A percentile compares a stretch with the other conserved stretches of the same genome.
Evolutionary conservation across 345 rosid genomes (phyloP).

Genomic region (Pistacia integerrima): DNA sequence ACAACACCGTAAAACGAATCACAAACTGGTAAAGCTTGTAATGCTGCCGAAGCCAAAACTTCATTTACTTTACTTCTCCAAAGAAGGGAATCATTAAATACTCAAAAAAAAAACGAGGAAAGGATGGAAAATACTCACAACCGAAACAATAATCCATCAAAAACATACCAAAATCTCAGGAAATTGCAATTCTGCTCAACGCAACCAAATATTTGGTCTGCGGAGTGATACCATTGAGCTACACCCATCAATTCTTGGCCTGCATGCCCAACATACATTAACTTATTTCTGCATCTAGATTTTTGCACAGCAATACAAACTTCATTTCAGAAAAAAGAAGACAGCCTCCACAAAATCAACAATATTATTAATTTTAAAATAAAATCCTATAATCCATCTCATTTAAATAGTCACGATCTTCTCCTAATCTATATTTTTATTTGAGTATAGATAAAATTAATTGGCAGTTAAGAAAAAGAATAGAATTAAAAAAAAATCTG

Average conservation of each 20-base stretch:
- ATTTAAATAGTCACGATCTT: too few relatives aligned
- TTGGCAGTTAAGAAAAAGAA: too few relatives aligned
- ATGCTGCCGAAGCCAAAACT: neutral
- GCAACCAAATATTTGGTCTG: slow-evolving; percentile 9
- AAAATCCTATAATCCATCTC: neutral
- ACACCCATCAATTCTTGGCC: slow-evolving; percentile 40
- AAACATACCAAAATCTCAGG: neutral
- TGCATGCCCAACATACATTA: slow-evolving; percentile 33
- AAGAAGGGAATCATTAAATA: neutral
- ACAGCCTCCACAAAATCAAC: neutral
- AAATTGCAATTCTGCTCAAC: neutral
- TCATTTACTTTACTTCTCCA: neutral
- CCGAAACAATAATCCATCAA: neutral
- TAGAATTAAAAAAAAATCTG: too few relatives aligned
- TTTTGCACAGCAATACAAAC: neutral
- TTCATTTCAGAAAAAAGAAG: too few relatives aligned
- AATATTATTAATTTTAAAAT: neutral
- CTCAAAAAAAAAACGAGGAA: neutral
- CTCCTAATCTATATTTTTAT: too few relatives aligned
- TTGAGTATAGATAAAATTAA: too few relatives aligned
- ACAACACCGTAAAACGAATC: neutral
- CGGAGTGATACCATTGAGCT: neutral
- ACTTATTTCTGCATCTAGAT: neutral
- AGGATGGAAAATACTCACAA: neutral
- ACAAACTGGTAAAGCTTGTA: neutral